Percentiles rank a stretch among this genome's conserved stretches.
Evolutionary conservation across 805 yeast species (phyloP).

Genomic region (Teunomyces tritomae): DNA sequence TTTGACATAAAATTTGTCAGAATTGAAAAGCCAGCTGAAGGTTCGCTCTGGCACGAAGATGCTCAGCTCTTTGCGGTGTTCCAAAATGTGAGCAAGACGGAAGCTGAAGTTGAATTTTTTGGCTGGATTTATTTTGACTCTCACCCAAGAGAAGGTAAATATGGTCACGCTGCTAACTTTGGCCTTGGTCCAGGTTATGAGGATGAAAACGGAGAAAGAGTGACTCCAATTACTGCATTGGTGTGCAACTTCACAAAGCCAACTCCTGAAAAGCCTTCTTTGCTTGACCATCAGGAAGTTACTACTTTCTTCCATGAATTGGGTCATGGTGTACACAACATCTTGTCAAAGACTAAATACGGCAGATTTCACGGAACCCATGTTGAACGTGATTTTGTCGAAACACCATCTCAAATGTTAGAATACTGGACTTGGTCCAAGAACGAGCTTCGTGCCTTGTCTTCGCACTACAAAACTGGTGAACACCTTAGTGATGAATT

Average conservation of each 20-base stretch:
- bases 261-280: slow-evolving; percentile 62
- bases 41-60: slow-evolving; percentile 72
- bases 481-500: slow-evolving; percentile 56
- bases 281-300: slow-evolving; percentile 75
- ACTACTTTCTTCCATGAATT: slow-evolving; percentile 86
- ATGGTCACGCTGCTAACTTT: slow-evolving; percentile 87
- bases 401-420: slow-evolving; percentile 86
- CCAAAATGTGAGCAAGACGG: slow-evolving; percentile 45
- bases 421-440: slow-evolving; percentile 87
- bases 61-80: slow-evolving; percentile 73
- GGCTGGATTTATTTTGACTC: slow-evolving; percentile 81
- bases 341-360: slow-evolving; percentile 63
- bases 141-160: slow-evolving; percentile 84
- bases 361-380: slow-evolving; percentile 73
- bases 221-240: slow-evolving; percentile 69
- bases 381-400: slow-evolving; percentile 84
- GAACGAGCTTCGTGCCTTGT: slow-evolving; percentile 53
- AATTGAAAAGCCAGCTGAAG: slow-evolving; percentile 36
- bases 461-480: slow-evolving; percentile 65
- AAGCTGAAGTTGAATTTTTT: slow-evolving; percentile 50
- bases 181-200: slow-evolving; percentile 60
- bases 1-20: slow-evolving; percentile 68
- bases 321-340: slow-evolving; percentile 84
- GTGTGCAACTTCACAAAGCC: slow-evolving; percentile 86
- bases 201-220: slow-evolving; percentile 47